Evolutionary conservation across 768 basidiomycete genomes (phyloP).

Genomic region (Rubroboletus pulcherrimus): DNA sequence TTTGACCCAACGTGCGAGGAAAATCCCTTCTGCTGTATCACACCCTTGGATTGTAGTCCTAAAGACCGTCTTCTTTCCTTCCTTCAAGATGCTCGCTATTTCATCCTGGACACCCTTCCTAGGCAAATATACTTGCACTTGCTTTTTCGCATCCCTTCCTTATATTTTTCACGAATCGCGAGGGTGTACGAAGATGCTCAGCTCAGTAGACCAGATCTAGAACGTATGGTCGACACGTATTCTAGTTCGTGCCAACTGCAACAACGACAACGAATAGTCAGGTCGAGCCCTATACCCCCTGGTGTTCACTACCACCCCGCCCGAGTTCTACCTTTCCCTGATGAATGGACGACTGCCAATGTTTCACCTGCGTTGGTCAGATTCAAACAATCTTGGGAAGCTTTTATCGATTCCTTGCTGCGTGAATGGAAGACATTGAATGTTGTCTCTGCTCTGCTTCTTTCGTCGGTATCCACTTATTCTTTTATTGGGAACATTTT

Average conservation of each 20-base stretch:
- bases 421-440: conserved; percentile 78
- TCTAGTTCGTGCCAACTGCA: conserved; percentile 15
- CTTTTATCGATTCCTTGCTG: conserved; percentile 63
- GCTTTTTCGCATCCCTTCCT: conserved; percentile 67
- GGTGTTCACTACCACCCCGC: conserved; percentile 20
- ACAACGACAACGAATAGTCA: conserved; percentile 9
- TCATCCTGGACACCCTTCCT: conserved; percentile 37
- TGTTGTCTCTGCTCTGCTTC: conserved; percentile 62
- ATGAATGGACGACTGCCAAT: conserved; percentile 46
- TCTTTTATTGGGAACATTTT: not conserved
- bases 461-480: conserved; percentile 36
- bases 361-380: conserved; percentile 62
- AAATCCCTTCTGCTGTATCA: conserved; percentile 20
- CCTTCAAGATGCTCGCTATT: conserved; percentile 21
- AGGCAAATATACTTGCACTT: conserved; percentile 42
- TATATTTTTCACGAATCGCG: conserved; percentile 78
- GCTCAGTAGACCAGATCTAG: conserved; percentile 69
- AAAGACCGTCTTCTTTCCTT: conserved; percentile 15
- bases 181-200: conserved; percentile 76
- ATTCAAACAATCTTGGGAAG: conserved; percentile 68
- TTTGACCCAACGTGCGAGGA: conserved; percentile 26
- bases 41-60: conserved; percentile 12
- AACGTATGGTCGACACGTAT: conserved; percentile 43
- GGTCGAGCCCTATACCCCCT: conserved; percentile 29
- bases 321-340: conserved; percentile 43